A percentile compares a stretch with the other conserved stretches of the same genome.
Evolutionary conservation across 768 basidiomycete species (phyloP).

Genomic region (Rhodosporidiobolus sp.): DNA sequence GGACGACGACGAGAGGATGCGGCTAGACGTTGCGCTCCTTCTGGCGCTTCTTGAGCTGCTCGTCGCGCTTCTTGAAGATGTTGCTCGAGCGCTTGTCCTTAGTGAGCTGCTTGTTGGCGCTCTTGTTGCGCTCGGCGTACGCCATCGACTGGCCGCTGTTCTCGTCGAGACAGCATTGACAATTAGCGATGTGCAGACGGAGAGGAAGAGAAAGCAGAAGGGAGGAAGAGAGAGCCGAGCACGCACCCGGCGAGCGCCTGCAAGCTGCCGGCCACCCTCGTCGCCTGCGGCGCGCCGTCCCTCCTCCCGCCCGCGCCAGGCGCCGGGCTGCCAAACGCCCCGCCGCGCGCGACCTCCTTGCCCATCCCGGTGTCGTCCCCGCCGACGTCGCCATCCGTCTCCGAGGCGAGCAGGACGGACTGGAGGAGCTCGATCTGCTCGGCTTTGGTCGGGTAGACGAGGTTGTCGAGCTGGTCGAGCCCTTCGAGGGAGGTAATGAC

Average conservation of each 20-base stretch:
- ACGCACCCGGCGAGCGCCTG: slow-evolving; percentile 69
- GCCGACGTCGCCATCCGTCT: slow-evolving; percentile 82
- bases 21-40: slow-evolving; percentile 9
- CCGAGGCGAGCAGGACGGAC: slow-evolving; percentile 84
- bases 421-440: slow-evolving; percentile 97
- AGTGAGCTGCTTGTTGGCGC: slow-evolving; percentile 66
- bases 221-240: too few relatives aligned
- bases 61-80: slow-evolving; percentile 77
- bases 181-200: neutral
- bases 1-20: neutral
- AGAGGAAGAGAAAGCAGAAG: too few relatives aligned
- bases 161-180: neutral
- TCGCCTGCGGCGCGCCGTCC: slow-evolving; percentile 63
- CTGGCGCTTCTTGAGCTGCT: slow-evolving; percentile 52
- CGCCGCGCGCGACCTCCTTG: slow-evolving; percentile 35
- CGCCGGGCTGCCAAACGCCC: slow-evolving; percentile 49
- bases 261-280: slow-evolving; percentile 71
- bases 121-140: slow-evolving; percentile 87
- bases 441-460: slow-evolving; percentile 85
- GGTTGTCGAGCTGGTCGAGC: slow-evolving; percentile 73
- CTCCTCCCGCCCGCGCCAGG: slow-evolving; percentile 12
- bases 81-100: slow-evolving; percentile 56
- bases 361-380: slow-evolving; percentile 80
- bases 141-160: slow-evolving; percentile 69
- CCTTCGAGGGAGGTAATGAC: slow-evolving; percentile 98